phyloP scores from a whole-genome alignment of 139 green algal genomes.

The Chlamydomonas eustigma region DNA sequence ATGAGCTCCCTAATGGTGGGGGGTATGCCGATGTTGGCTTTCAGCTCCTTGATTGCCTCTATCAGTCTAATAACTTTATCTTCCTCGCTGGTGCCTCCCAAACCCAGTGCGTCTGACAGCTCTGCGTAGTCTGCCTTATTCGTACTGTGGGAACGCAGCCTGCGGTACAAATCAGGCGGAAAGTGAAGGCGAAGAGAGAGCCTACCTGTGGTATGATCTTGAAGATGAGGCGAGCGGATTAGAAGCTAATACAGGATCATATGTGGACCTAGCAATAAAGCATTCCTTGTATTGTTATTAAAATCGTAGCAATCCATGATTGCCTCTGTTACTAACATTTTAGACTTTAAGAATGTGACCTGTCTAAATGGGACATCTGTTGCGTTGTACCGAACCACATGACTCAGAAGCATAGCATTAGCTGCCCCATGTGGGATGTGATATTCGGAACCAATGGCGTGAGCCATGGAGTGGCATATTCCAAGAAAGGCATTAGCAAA shows the following conservation, averaged over 20 bases:
- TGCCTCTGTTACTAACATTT: no score
- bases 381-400: conserved; percentile 70
- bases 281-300: no score
- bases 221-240: no score
- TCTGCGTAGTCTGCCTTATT: conserved; percentile 58
- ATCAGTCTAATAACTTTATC: conserved; percentile 65
- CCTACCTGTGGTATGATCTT: no score
- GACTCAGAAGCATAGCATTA: conserved; percentile 62
- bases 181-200: no score
- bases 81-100: conserved; percentile 42
- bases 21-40: conserved; percentile 47
- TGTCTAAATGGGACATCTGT: conserved; percentile 63
- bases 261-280: no score
- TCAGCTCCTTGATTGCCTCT: conserved; percentile 61
- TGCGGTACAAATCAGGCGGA: no score
- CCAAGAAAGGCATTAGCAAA: conserved; percentile 76
- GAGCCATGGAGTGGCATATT: conserved; percentile 68
- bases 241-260: no score
- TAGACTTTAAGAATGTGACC: no score
- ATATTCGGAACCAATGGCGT: conserved; percentile 54
- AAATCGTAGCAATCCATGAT: no score
- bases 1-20: conserved; percentile 45
- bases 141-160: conserved; percentile 69
- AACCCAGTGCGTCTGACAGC: conserved; percentile 46
- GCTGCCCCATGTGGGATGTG: conserved; percentile 66